phyloP scores from a whole-genome alignment of 1,284 basidiomycete genomes.

The Boletus sp. region DNA sequence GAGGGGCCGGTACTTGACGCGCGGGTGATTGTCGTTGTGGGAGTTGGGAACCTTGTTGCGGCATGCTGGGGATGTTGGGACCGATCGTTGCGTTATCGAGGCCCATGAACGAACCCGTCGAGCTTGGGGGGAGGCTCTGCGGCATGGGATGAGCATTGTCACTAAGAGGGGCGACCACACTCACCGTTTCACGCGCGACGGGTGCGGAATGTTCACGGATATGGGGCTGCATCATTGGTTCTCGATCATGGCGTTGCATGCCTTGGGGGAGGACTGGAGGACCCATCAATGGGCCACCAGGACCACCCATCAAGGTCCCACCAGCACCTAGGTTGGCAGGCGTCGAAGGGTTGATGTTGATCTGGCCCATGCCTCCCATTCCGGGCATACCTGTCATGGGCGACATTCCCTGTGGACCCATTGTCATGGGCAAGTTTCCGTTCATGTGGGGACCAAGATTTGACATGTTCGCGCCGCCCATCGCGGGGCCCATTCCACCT shows the following conservation, averaged over 20 bases:
- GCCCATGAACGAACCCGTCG: constrained; percentile 24
- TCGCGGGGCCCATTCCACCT: constrained; percentile 9
- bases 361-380: constrained; percentile 21
- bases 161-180: neutral
- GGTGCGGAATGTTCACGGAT: constrained; percentile 26
- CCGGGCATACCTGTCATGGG: constrained; percentile 14
- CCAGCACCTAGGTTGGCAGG: constrained; percentile 14
- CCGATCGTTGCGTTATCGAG: constrained; percentile 21
- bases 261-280: constrained; percentile 30
- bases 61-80: constrained; percentile 14
- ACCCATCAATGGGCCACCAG: constrained; percentile 24
- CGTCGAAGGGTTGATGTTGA: constrained; percentile 18
- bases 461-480: constrained; percentile 12
- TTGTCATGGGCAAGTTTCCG: constrained; percentile 18
- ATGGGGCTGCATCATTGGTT: constrained; percentile 27
- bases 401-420: constrained; percentile 22
- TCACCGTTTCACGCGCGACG: constrained; percentile 27
- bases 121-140: constrained; percentile 26
- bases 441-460: constrained; percentile 16
- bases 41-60: constrained; percentile 28
- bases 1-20: constrained; percentile 18
- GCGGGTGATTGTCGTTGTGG: constrained; percentile 30
- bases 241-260: constrained; percentile 27
- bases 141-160: constrained; percentile 2
- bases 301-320: constrained; percentile 19